Base-by-base conservation (phyloP, 2,329 filamentous ascomycete genomes). In the Fusarium clavum region DNA sequence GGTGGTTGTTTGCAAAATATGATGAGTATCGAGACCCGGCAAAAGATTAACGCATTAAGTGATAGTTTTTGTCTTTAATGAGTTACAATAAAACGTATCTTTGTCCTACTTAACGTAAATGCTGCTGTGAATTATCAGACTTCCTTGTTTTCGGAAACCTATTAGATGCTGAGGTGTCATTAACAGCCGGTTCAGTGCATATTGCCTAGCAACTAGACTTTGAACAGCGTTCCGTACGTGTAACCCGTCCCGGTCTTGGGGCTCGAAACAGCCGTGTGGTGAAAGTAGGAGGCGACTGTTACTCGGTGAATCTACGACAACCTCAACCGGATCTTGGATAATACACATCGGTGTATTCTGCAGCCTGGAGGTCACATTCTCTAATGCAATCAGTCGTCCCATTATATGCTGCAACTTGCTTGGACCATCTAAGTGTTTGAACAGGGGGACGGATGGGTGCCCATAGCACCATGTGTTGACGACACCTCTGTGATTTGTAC, bases 41-140 rank as follows among this genome's bases (percentile, higher is more conserved):
- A 58, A 13, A 64, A 64, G 60, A 64, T 58, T 57, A 58, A 58
- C 61, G 55, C 53, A 64, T 56, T 32, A 51, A 49, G 40, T 64
- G 49, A 64, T 64, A 57, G 61, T 45, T 57, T 57, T 54, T 45
- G 49, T 64, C 61, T 29, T 43, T 49, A 47, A 62, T 34, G 44
- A 48, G 51, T 32, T 64, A 24, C 38, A 64, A 64, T 64, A 64
- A 64, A 64, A 64, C 38, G 20, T 64, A 38, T 46, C 38, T 64
- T 64, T 64, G 59, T 64, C 38, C n/a, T 48, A 18, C 32, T 64
- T n/a, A 24, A 10, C 27, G 48, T 18, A 29, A 53, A 16, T 14
- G 12, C 10, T 11, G 8, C 25, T 34, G 14, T n/a, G 9, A 22
- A 13, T 11, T 27, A 24, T 14, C 5, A 48, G 6, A 20, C 14